These are phyloP conservation scores for Aristolochia californica DNA, from an alignment of 164 flowering plant genomes.

Conservation along the genomic window DNA sequence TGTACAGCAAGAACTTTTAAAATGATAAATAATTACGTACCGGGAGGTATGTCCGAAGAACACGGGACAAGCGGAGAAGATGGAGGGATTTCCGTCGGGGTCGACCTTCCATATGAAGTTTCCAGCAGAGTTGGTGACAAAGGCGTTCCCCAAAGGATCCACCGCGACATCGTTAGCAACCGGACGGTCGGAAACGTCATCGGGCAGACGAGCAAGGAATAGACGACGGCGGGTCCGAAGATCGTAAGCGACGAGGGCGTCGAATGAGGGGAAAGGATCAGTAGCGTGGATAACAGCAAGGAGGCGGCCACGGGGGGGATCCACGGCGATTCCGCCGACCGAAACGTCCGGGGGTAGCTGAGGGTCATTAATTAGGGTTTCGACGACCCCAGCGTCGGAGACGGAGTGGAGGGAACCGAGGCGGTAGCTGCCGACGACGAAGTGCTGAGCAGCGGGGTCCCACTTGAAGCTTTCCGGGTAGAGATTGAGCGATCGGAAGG, in stretches of 20 bases:
- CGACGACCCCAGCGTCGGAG: constrained; percentile 66
- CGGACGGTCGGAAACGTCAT: constrained; percentile 16
- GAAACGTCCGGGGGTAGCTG: constrained; percentile 46
- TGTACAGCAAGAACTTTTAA: too few species aligned
- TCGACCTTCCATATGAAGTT: constrained; percentile 69
- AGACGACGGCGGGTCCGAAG: constrained; percentile 41
- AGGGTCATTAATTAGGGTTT: constrained; percentile 40
- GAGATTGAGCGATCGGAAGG: constrained; percentile 53
- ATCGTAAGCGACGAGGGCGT: constrained; percentile 76
- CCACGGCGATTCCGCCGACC: constrained; percentile 54
- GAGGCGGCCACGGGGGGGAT: constrained; percentile 36
- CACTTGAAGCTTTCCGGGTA: constrained; percentile 61
- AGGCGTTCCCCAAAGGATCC: constrained; percentile 67
- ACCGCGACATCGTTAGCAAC: constrained; percentile 63
- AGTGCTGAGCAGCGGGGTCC: constrained; percentile 63
- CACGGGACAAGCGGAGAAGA: constrained; percentile 43
- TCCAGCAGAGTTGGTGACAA: constrained; percentile 52
- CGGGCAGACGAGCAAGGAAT: constrained; percentile 44
- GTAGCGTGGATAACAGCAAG: constrained; percentile 50
- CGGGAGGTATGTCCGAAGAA: constrained; percentile 13
- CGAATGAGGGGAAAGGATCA: constrained; percentile 33
- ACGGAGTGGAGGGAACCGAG: constrained; percentile 38
- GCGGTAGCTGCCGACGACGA: constrained; percentile 51
- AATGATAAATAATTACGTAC: background rate
- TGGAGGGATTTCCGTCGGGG: constrained; percentile 32